Conservation (phyloP, 257 asterid species). For the Solanum virginianum region DNA sequence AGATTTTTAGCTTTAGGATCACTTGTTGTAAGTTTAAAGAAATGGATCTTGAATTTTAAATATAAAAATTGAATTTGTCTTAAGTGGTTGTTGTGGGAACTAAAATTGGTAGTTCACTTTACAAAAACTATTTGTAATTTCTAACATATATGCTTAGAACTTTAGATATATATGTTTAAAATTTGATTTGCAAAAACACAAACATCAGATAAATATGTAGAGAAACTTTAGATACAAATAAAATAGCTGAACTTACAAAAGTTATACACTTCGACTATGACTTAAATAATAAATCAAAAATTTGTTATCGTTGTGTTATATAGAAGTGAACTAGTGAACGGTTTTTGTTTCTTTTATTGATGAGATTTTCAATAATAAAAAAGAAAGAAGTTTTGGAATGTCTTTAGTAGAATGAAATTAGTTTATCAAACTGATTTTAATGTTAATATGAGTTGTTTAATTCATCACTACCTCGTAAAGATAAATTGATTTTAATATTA, state of each 20-base stretch:
- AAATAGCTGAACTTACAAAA: background rate
- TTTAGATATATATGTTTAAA: background rate
- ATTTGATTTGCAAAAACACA: background rate
- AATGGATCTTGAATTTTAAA: background rate
- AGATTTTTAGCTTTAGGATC: background rate
- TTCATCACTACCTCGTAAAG: no score
- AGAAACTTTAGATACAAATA: background rate
- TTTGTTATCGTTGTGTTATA: background rate
- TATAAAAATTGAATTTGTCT: background rate
- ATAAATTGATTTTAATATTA: no score
- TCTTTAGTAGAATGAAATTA: no score
- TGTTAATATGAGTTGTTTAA: no score
- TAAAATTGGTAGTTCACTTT: background rate
- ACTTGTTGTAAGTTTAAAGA: background rate
- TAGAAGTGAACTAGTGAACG: background rate
- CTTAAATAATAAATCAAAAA: background rate
- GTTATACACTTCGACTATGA: background rate
- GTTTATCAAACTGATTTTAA: no score
- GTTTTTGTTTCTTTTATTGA: no score
- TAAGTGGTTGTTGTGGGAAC: background rate
- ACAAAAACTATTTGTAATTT: background rate
- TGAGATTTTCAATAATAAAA: no score
- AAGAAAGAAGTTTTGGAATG: no score
- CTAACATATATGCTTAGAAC: background rate
- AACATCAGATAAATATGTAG: background rate